Conservation (phyloP, 2,329 filamentous ascomycete species). For the Cladosporium sp. region DNA sequence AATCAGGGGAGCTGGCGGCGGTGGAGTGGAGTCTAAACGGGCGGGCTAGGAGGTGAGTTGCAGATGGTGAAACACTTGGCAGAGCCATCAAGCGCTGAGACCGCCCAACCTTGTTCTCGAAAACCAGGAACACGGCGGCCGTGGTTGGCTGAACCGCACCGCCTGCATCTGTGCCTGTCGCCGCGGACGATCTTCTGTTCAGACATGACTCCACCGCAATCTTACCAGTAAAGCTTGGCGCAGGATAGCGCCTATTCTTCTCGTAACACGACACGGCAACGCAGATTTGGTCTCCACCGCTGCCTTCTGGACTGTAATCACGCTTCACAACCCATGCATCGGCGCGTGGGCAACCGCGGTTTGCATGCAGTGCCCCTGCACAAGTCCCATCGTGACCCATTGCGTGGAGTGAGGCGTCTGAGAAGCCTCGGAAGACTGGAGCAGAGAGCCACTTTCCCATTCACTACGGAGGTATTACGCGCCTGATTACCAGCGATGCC, state of each 20-base stretch:
- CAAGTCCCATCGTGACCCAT: not conserved
- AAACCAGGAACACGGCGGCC: not conserved
- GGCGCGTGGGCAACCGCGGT: not conserved
- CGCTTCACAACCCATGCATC: not conserved
- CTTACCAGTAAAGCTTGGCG: slow-evolving; percentile 9
- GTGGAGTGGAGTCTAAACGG: not conserved
- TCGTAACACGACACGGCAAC: slow-evolving; percentile 2
- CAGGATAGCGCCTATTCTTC: not conserved
- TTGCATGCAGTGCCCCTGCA: not conserved
- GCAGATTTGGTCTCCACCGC: slow-evolving; percentile 5
- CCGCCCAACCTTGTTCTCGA: slow-evolving; percentile 1
- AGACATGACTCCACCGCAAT: slow-evolving; percentile 9
- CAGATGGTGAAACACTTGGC: slow-evolving; percentile 11
- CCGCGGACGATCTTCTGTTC: too few relatives aligned
- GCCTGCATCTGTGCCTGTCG: not conserved
- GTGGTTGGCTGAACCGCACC: slow-evolving; percentile 4
- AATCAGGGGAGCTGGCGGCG: slow-evolving; percentile 1
- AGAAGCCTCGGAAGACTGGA: not conserved
- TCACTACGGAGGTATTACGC: not conserved
- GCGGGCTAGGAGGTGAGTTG: not conserved
- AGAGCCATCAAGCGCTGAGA: not conserved
- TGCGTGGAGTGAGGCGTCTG: not conserved
- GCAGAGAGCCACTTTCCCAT: not conserved
- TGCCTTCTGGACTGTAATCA: slow-evolving; percentile 1
- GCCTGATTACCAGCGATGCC: not conserved